These are phyloP conservation scores for Moniliella sp. DNA, from an alignment of 1,284 basidiomycete genomes.

Conservation along the genomic window DNA sequence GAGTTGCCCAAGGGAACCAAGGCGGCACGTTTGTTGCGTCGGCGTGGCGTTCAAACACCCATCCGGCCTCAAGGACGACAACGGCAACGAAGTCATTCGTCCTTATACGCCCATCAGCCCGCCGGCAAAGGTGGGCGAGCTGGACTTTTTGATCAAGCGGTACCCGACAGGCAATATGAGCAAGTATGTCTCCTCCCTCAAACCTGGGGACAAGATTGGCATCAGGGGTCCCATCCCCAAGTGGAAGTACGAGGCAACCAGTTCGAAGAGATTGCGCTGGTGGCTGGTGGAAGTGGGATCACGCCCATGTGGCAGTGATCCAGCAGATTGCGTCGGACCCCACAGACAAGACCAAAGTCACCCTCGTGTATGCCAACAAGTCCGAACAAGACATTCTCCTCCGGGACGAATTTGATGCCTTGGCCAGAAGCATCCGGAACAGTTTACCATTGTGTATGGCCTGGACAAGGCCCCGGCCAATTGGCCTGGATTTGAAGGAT, in stretches of 20 bases:
- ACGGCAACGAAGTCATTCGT: conserved; percentile 70
- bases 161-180: conserved; percentile 36
- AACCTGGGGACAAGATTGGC: conserved; percentile 59
- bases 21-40: conserved; percentile 49
- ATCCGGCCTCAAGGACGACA: conserved; percentile 42
- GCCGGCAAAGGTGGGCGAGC: conserved; percentile 18
- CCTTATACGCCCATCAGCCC: conserved; percentile 35
- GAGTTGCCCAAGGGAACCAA: conserved; percentile 60
- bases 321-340: conserved; percentile 35
- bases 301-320: conserved; percentile 35
- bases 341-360: conserved; percentile 86
- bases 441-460: conserved; percentile 61
- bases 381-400: conserved; percentile 80
- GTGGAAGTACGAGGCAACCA: conserved; percentile 29
- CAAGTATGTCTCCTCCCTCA: conserved; percentile 36
- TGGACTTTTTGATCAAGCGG: conserved; percentile 56
- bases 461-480: conserved; percentile 67
- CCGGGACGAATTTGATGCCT: conserved; percentile 51
- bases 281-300: conserved; percentile 68
- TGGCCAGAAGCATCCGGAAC: conserved; percentile 22
- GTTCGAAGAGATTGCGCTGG: conserved; percentile 54
- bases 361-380: conserved; percentile 70
- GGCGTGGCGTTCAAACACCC: conserved; percentile 40
- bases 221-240: conserved; percentile 48
- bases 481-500: conserved; percentile 35